Conservation (phyloP, 2,329 filamentous ascomycete genomes). For the Fusarium transvaalense region DNA sequence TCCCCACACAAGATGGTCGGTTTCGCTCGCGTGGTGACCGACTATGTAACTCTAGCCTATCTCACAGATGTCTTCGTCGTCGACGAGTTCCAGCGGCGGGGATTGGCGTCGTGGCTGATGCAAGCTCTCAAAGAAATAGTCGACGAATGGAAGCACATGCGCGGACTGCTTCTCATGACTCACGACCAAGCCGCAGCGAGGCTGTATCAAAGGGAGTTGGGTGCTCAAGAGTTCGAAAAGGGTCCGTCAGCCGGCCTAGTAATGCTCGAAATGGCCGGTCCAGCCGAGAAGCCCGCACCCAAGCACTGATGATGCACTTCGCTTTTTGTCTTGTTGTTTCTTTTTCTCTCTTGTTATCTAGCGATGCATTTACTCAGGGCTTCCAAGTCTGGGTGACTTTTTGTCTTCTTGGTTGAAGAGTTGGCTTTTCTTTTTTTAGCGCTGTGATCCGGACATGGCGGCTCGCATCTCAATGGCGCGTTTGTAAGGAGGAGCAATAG, state of each 20-base stretch:
- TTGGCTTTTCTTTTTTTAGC: conserved; percentile 37
- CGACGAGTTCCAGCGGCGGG: conserved; percentile 68
- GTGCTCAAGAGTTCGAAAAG: conserved; percentile 60
- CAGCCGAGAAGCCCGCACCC: conserved; percentile 53
- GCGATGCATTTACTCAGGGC: conserved; percentile 37
- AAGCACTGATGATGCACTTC: conserved; percentile 44
- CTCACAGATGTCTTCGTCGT: conserved; percentile 76
- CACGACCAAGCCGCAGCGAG: conserved; percentile 55
- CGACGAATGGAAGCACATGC: conserved; percentile 68
- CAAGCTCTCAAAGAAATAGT: conserved; percentile 69
- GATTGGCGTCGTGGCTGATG: conserved; percentile 75
- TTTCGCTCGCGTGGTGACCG: conserved; percentile 72
- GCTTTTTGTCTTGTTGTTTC: conserved; percentile 18
- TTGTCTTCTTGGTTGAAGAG: conserved; percentile 19
- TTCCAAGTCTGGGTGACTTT: conserved; percentile 20
- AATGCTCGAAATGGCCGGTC: conserved; percentile 58
- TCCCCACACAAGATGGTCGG: conserved; percentile 55
- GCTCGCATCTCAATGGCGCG: conserved; percentile 81
- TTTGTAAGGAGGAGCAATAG: conserved; percentile 95
- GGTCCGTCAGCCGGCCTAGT: conserved; percentile 56
- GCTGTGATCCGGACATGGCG: conserved; percentile 51
- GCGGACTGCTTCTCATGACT: conserved; percentile 69
- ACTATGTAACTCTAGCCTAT: conserved; percentile 76
- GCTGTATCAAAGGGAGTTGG: conserved; percentile 63
- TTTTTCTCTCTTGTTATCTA: conserved; percentile 33